These are phyloP conservation scores for Lasiodiplodia sp. DNA, from an alignment of 2,329 filamentous ascomycete genomes.

Conservation along the genomic window DNA sequence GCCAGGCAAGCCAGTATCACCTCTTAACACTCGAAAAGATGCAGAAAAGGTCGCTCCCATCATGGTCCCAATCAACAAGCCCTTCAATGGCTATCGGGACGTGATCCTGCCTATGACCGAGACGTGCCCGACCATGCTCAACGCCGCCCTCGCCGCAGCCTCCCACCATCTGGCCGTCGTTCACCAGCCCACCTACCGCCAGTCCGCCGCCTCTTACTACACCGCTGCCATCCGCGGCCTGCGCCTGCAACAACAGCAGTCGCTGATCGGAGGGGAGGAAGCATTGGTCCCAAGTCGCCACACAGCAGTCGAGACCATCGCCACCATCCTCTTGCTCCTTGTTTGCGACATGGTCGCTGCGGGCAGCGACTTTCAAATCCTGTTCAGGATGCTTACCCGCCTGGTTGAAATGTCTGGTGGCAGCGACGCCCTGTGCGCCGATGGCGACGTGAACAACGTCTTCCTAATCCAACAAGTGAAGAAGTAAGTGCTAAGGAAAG, in stretches of 20 bases:
- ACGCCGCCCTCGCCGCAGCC: slow-evolving; percentile 1
- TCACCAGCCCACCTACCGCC: background rate
- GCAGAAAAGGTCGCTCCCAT: background rate
- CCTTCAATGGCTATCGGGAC: background rate
- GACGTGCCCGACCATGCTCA: background rate
- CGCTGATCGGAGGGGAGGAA: background rate
- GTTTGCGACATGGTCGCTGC: background rate
- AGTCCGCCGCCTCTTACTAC: background rate
- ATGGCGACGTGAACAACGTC: background rate
- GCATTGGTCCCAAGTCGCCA: background rate
- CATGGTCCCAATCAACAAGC: background rate
- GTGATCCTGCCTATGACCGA: background rate
- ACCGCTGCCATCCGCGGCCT: background rate
- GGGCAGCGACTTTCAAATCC: slow-evolving; percentile 1
- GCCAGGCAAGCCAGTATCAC: background rate
- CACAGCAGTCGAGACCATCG: background rate
- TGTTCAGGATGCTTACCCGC: background rate
- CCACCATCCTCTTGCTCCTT: background rate
- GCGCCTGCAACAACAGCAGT: background rate
- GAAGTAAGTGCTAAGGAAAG: background rate
- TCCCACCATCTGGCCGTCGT: background rate
- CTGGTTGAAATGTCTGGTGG: background rate
- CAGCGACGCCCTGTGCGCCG: background rate
- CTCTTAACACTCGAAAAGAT: background rate
- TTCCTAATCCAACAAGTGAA: background rate